Conservation (phyloP, 202 grass and related monocot genomes). For the Carex arenaria region DNA sequence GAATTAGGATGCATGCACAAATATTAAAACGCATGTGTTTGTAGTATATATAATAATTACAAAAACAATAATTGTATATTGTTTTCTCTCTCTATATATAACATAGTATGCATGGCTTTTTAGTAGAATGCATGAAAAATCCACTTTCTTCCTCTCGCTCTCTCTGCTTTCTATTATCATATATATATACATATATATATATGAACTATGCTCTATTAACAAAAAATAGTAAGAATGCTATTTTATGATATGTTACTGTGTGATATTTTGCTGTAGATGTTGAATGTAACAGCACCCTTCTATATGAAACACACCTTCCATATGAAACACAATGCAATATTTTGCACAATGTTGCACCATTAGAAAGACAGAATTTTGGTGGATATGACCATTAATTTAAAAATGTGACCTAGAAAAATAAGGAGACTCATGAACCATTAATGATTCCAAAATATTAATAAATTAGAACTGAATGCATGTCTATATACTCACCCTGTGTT, state of each 20-base stretch:
- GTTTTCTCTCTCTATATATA: too few relatives aligned
- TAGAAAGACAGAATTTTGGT: not conserved
- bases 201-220: not conserved
- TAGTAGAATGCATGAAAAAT: not conserved
- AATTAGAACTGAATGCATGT: too few relatives aligned
- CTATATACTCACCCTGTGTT: constrained; percentile 40
- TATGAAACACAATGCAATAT: not conserved
- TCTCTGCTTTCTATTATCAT: too few relatives aligned
- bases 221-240: not conserved
- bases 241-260: too few relatives aligned
- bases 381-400: not conserved
- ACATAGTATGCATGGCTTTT: not conserved
- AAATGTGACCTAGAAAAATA: not conserved
- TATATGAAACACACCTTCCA: not conserved
- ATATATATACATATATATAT: too few relatives aligned
- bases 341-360: not conserved
- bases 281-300: not conserved
- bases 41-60: too few relatives aligned
- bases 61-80: too few relatives aligned
- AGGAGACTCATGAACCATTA: not conserved
- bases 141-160: too few relatives aligned
- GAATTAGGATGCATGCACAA: not conserved
- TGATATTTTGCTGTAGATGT: too few relatives aligned
- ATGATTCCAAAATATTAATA: not conserved
- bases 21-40: not conserved